Percentiles rank a stretch among this genome's conserved stretches.
Evolutionary conservation across 129 eudicot species (phyloP).

Genomic region (Heracleum sosnowskyi): DNA sequence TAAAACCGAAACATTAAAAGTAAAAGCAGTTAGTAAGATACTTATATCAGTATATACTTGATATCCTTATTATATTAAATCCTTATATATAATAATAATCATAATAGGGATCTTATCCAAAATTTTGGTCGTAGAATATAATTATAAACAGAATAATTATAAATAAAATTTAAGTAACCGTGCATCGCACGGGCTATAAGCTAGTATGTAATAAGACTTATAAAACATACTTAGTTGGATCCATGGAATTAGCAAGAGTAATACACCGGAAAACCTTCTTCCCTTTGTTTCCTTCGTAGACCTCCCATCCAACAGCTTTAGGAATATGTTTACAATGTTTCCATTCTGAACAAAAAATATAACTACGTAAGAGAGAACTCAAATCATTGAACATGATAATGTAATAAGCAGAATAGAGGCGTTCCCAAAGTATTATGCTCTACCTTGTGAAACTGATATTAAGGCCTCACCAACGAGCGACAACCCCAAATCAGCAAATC

Average conservation of each 20-base stretch:
- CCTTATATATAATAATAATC: too few relatives aligned
- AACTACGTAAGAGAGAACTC: not conserved
- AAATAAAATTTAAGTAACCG: too few relatives aligned
- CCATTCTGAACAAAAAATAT: constrained; percentile 38
- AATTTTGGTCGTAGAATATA: too few relatives aligned
- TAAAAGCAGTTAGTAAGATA: too few relatives aligned
- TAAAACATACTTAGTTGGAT: constrained; percentile 67
- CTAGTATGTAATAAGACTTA: constrained; percentile 7
- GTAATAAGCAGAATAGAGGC: constrained; percentile 8
- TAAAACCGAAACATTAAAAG: too few relatives aligned
- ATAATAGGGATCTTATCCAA: too few relatives aligned
- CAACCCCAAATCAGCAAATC: constrained; percentile 64
- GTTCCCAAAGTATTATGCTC: constrained; percentile 30
- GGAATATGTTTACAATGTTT: constrained; percentile 46
- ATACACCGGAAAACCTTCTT: constrained; percentile 41
- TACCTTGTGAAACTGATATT: constrained; percentile 73
- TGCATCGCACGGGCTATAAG: too few relatives aligned
- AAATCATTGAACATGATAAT: constrained; percentile 2
- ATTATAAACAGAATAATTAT: too few relatives aligned
- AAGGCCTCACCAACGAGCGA: constrained; percentile 83
- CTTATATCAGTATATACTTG: too few relatives aligned
- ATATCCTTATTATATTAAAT: too few relatives aligned
- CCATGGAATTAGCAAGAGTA: constrained; percentile 84
- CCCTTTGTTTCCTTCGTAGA: constrained; percentile 22
- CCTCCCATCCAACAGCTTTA: constrained; percentile 75